phyloP scores from a whole-genome alignment of 2,329 filamentous ascomycete species.

The Cryphonectria nitschkei region DNA sequence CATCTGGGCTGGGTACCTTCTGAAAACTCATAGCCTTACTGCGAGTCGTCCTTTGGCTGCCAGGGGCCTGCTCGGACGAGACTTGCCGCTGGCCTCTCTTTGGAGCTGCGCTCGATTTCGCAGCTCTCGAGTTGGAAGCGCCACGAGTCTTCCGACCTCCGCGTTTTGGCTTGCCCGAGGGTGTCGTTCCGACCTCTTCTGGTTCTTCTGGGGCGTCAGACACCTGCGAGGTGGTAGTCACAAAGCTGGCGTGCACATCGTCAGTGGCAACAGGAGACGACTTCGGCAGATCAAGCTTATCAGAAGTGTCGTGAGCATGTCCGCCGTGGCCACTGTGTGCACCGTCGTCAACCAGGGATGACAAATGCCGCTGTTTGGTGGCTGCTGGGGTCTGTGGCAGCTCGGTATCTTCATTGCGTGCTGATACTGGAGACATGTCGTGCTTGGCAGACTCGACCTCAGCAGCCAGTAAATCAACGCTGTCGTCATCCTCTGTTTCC shows the following conservation, averaged over 20 bases:
- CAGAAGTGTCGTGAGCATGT: constrained; percentile 20
- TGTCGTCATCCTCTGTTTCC: constrained; percentile 3
- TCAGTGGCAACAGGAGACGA: constrained; percentile 12
- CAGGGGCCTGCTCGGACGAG: constrained; percentile 18
- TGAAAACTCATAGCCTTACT: constrained; percentile 30
- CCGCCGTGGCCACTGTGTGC: constrained; percentile 14
- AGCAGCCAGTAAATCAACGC: constrained; percentile 11
- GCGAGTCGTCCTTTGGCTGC: constrained; percentile 26
- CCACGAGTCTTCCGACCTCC: constrained; percentile 11
- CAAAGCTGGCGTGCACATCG: constrained; percentile 17
- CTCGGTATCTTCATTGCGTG: not conserved
- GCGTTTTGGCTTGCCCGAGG: constrained; percentile 14
- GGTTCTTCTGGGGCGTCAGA: constrained; percentile 19
- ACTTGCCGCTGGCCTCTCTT: constrained; percentile 18
- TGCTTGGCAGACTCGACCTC: constrained; percentile 13
- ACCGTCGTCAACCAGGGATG: not conserved
- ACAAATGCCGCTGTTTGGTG: not conserved
- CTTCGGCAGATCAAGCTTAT: not conserved
- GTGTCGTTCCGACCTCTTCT: constrained; percentile 11
- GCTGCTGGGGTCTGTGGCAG: not conserved
- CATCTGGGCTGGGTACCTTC: constrained; percentile 24
- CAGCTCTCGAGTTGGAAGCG: constrained; percentile 4
- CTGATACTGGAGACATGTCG: not conserved
- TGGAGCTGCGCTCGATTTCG: constrained; percentile 3
- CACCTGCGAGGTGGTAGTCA: constrained; percentile 19